These are phyloP conservation scores for Tetraselmis chui DNA, from an alignment of 139 green algal species.

Conservation along the genomic window DNA sequence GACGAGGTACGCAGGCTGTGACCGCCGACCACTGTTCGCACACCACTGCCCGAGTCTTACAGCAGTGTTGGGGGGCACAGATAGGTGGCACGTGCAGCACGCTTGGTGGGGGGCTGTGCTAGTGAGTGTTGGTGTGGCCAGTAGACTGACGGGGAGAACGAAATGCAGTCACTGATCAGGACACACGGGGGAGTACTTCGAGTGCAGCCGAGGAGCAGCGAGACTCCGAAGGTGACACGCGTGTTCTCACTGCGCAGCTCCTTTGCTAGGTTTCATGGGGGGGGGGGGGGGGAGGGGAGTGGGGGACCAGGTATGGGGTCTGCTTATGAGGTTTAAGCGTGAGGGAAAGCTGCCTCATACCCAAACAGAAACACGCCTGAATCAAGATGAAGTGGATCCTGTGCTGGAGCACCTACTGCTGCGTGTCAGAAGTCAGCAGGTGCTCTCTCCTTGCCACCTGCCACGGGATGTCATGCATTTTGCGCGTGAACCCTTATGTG, in stretches of 20 bases:
- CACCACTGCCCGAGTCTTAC: too few relatives aligned
- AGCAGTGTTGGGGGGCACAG: neutral
- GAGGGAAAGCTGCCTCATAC: too few relatives aligned
- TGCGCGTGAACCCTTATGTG: neutral
- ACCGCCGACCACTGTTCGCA: too few relatives aligned
- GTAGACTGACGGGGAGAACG: neutral
- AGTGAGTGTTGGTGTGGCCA: neutral
- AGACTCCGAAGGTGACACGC: neutral
- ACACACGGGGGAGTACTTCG: neutral
- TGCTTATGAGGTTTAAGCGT: too few relatives aligned
- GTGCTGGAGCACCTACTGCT: conserved; percentile 40
- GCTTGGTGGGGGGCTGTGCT: neutral
- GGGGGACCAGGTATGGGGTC: too few relatives aligned
- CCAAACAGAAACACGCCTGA: neutral
- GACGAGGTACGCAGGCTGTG: neutral
- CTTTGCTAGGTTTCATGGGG: too few relatives aligned
- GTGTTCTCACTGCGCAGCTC: neutral
- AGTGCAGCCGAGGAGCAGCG: neutral
- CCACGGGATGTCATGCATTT: neutral
- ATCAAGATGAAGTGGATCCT: conserved; percentile 14
- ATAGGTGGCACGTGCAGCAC: neutral
- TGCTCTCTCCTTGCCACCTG: conserved; percentile 31
- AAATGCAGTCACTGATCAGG: neutral
- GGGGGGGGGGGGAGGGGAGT: too few relatives aligned
- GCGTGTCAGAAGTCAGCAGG: conserved; percentile 28